Evolutionary conservation across 2,329 filamentous ascomycete species (phyloP).

Genomic region (Diaporthe sp.): DNA sequence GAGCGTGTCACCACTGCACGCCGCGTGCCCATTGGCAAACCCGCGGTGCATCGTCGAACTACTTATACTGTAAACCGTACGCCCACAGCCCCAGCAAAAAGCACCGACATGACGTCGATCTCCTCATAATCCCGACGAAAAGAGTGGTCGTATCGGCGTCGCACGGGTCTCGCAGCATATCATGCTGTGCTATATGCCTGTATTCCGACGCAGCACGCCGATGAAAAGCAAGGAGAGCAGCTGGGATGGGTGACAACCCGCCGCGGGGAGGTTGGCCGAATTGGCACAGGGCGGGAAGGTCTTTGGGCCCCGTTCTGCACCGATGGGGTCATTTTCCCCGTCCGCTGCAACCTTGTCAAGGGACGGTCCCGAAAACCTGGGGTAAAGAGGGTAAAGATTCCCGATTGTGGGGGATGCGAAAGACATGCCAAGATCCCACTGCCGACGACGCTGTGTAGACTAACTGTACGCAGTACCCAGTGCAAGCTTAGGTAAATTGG

Average conservation of each 20-base stretch:
- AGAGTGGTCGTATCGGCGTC: background rate
- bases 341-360: constrained; percentile 2
- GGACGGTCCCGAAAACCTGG: constrained; percentile 3
- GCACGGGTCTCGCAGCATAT: background rate
- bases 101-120: background rate
- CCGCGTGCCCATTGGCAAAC: background rate
- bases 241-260: background rate
- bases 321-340: constrained; percentile 20
- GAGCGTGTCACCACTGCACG: constrained; percentile 3
- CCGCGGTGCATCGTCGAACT: background rate
- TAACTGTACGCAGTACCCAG: background rate
- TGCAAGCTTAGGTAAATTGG: background rate
- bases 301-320: constrained; percentile 1
- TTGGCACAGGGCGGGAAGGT: background rate
- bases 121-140: background rate
- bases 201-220: background rate
- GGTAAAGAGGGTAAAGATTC: constrained; percentile 30
- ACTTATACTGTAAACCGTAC: constrained; percentile 1
- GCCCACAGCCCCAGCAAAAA: background rate
- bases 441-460: background rate
- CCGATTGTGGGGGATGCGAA: constrained; percentile 6
- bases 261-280: constrained; percentile 5
- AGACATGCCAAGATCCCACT: background rate
- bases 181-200: background rate
- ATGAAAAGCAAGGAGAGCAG: background rate